phyloP scores from a whole-genome alignment of 2,329 filamentous ascomycete species.

The Pseudopithomyces chartarum region DNA sequence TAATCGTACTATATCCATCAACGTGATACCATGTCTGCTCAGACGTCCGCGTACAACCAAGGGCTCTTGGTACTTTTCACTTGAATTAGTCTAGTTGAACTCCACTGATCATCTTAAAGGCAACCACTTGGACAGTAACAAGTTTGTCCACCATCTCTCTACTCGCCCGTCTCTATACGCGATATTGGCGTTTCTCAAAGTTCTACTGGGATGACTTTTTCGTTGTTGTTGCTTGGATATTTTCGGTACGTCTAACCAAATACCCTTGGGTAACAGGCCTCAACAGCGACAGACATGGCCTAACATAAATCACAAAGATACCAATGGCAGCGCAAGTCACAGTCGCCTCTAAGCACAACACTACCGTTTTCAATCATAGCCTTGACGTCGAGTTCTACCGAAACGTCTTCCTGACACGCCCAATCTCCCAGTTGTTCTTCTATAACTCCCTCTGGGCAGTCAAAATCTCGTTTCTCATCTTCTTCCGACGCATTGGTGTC shows the following conservation, averaged over 20 bases:
- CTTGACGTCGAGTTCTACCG: neutral
- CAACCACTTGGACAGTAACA: constrained; percentile 3
- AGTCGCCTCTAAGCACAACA: constrained; percentile 2
- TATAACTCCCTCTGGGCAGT: constrained; percentile 11
- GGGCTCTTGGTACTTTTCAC: neutral
- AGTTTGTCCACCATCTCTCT: constrained; percentile 3
- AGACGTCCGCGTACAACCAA: neutral
- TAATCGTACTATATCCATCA: neutral
- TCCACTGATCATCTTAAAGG: neutral
- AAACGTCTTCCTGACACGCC: constrained; percentile 6
- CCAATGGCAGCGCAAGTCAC: neutral
- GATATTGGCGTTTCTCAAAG: constrained; percentile 9
- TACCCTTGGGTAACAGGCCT: neutral
- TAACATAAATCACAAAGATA: neutral
- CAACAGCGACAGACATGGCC: neutral
- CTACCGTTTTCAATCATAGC: neutral
- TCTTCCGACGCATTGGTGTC: constrained; percentile 9
- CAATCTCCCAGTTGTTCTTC: constrained; percentile 9
- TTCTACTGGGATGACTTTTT: constrained; percentile 16
- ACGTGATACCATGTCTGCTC: neutral
- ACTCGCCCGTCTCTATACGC: constrained; percentile 1
- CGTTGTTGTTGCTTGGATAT: constrained; percentile 7
- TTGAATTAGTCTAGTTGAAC: neutral
- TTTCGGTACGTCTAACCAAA: neutral
- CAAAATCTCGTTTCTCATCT: constrained; percentile 12